Conservation (phyloP, 108 stramenopile genomes). For the Nitzschia palea region DNA sequence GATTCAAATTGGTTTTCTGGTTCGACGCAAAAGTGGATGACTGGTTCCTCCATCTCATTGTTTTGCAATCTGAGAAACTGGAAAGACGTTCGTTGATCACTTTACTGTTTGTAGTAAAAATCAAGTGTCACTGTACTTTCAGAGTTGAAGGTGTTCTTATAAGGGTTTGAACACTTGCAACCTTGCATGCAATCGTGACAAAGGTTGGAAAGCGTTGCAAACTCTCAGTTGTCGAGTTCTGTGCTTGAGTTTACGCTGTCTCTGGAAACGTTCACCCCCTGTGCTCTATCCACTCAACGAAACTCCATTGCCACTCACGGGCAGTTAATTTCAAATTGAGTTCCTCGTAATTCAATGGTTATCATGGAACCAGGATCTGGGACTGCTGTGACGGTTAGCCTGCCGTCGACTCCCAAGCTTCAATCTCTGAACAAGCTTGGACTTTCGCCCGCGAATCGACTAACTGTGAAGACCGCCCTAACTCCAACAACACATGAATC, state of each 20-base stretch:
- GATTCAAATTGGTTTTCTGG: constrained; percentile 3
- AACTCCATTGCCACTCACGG: too few species aligned
- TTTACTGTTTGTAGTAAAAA: neutral
- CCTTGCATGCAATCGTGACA: too few species aligned
- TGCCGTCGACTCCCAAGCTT: neutral
- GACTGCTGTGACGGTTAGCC: neutral
- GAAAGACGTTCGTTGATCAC: neutral
- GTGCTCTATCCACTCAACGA: too few species aligned
- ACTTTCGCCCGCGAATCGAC: constrained; percentile 9
- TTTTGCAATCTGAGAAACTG: neutral
- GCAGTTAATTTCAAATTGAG: too few species aligned
- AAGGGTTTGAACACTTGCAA: too few species aligned
- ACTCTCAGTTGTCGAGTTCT: too few species aligned
- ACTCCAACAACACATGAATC: constrained; percentile 20
- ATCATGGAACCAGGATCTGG: neutral
- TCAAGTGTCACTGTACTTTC: too few species aligned
- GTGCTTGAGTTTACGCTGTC: too few species aligned
- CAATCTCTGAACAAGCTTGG: neutral
- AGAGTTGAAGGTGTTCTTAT: too few species aligned
- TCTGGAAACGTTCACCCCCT: too few species aligned
- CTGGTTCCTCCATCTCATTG: neutral
- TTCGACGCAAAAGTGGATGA: constrained; percentile 2
- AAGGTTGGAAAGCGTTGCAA: too few species aligned
- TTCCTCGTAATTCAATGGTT: too few species aligned
- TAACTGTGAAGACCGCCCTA: constrained; percentile 7